Evolutionary conservation across 2,329 filamentous ascomycete genomes (phyloP).

Genomic region (Colletotrichum sp.): DNA sequence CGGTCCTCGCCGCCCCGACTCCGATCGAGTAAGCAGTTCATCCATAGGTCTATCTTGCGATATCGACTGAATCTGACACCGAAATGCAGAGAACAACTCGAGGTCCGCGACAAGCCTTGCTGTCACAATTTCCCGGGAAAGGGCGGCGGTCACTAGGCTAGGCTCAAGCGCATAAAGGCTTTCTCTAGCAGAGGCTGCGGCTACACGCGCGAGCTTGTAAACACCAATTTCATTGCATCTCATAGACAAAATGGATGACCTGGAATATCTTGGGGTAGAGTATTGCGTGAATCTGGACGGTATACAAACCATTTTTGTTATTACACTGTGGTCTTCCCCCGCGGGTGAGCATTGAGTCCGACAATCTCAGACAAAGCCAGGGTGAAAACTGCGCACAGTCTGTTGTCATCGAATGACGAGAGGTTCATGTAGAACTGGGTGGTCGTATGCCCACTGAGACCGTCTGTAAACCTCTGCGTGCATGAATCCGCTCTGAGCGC

Average conservation of each 20-base stretch:
- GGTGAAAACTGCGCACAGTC: not conserved
- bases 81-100: not conserved
- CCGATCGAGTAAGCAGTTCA: not conserved
- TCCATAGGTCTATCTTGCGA: accelerated
- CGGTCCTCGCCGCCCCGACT: not conserved
- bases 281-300: not conserved
- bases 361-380: not conserved
- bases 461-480: not conserved
- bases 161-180: not conserved
- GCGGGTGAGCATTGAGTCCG: too few relatives aligned
- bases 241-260: accelerated
- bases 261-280: not conserved
- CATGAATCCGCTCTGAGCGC: not conserved
- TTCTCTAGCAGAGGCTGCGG: not conserved
- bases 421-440: not conserved
- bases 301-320: not conserved
- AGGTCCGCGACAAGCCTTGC: not conserved
- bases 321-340: not conserved
- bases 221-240: not conserved
- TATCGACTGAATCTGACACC: not conserved
- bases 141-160: not conserved
- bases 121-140: not conserved
- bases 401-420: not conserved
- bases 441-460: not conserved
- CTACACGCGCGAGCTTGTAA: not conserved